Base-by-base conservation (phyloP, 2,329 filamentous ascomycete genomes). In the Pseudopyricularia javanii region DNA sequence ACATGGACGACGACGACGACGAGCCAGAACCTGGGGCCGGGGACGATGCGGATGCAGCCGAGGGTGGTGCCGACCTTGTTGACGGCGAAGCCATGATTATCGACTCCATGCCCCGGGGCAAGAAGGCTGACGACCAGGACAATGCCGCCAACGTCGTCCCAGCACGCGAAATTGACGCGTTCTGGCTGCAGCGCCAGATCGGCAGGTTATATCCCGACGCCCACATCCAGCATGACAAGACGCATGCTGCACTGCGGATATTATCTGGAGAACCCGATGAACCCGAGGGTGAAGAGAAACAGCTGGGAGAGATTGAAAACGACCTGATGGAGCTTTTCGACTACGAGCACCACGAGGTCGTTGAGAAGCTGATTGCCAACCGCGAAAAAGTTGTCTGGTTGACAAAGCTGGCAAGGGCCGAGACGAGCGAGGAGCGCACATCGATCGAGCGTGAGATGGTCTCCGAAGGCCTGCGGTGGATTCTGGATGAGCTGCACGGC, bases 281-380 rank as follows among this genome's bases (percentile, higher is more conserved):
- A 60, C 67, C 70, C 50, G 85, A 86, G 53, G 90, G 86, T 15
- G 85, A 91, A 55, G 89, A 94, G 62, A 91, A 88, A 66, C 79
- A 87, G 14, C 74, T 97, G 30, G 84, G 91, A 61, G 91, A 98
- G 63, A 91, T 97, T 53, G 93, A 98, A 64, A 98, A 98, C 67
- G 93, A 98, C 57, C 75, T 98, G 54, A 97, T 97, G 87, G 93
- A 96, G 62, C 78, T 98, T 0, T 97, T 98, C 61, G 93, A 98
- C 62, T 98, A 95, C 62, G 91, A 97, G 62, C 87, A 96, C 63
- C 89, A 94, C 56, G 90, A 96, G 58, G 77, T 96, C 53, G 93
- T 97, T 26, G 85, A 88, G 58, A 91, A 89, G 67, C 78, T 98
- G 15, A 90, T 97, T 54, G 82, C 85, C 59, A 98, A 98, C 68